These are phyloP conservation scores for Grigorovia yakushimaensis DNA, from an alignment of 805 yeast species.

Conservation along the genomic window DNA sequence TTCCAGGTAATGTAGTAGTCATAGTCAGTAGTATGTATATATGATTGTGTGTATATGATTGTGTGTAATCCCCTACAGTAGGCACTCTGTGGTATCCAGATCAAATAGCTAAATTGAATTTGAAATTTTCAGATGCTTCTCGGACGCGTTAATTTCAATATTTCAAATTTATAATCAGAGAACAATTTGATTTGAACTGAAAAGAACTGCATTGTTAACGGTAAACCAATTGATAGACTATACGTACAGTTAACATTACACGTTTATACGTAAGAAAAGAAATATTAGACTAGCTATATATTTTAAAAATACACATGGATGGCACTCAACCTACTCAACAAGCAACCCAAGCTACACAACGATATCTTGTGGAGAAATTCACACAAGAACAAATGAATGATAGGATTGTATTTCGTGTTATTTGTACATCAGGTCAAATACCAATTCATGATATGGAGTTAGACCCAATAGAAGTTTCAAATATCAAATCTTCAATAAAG, in stretches of 20 bases:
- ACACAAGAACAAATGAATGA: slow-evolving; percentile 33
- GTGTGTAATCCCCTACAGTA: no score
- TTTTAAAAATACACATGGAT: no score
- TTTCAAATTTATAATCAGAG: background rate
- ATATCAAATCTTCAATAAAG: slow-evolving; percentile 20
- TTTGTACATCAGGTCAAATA: slow-evolving; percentile 51
- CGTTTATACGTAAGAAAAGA: no score
- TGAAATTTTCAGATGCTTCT: background rate
- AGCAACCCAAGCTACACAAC: slow-evolving; percentile 34
- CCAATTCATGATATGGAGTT: slow-evolving; percentile 37
- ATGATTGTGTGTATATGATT: no score
- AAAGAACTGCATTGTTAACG: background rate
- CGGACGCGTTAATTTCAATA: background rate
- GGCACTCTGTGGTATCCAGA: background rate
- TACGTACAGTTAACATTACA: no score
- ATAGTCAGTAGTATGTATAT: no score
- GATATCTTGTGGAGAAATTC: slow-evolving; percentile 27
- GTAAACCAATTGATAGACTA: background rate
- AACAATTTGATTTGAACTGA: background rate
- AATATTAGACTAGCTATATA: no score
- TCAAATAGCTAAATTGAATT: background rate
- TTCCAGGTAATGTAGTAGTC: slow-evolving; percentile 20
- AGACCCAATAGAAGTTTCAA: slow-evolving; percentile 24
- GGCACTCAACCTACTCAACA: slow-evolving; percentile 37
- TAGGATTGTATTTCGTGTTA: slow-evolving; percentile 42